phyloP scores from a whole-genome alignment of 371 early-diverging fungal genomes.

The Dipsacomyces acuminosporus region DNA sequence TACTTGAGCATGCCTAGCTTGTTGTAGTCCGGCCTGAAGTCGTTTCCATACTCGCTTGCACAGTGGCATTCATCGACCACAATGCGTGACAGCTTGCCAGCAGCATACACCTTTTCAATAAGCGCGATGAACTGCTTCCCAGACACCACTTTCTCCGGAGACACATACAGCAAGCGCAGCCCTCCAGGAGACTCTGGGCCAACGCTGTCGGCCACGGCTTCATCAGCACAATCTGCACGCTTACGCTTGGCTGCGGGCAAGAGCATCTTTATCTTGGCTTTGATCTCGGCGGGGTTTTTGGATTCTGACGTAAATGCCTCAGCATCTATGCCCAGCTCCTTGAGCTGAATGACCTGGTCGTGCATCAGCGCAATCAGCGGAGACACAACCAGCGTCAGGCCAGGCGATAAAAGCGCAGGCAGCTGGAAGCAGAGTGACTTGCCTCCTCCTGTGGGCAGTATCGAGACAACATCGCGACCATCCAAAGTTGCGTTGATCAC shows the following conservation, averaged over 20 bases:
- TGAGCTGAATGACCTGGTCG: conserved; percentile 76
- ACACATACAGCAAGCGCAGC: conserved; percentile 68
- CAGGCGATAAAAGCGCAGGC: conserved; percentile 69
- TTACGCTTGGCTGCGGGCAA: conserved; percentile 22
- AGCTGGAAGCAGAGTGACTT: conserved; percentile 87
- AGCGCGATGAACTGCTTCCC: conserved; percentile 65
- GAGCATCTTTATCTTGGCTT: conserved; percentile 51
- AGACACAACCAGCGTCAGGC: conserved; percentile 79
- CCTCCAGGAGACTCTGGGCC: neutral
- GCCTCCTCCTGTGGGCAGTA: conserved; percentile 89
- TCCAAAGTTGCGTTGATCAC: conserved; percentile 72
- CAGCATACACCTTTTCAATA: conserved; percentile 59
- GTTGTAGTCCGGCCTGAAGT: conserved; percentile 67
- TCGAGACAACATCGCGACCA: conserved; percentile 70
- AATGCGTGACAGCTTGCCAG: conserved; percentile 58
- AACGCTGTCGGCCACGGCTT: neutral
- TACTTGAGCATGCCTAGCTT: conserved; percentile 54
- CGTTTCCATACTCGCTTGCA: conserved; percentile 82
- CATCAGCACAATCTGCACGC: conserved; percentile 1
- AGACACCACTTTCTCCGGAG: conserved; percentile 85
- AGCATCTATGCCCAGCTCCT: conserved; percentile 63
- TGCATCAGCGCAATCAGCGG: conserved; percentile 80
- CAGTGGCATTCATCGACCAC: conserved; percentile 88
- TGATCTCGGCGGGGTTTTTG: conserved; percentile 54
- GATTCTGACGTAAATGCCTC: conserved; percentile 57